Evolutionary conservation across 2,329 filamentous ascomycete species (phyloP).

Genomic region (Rhynchosporium graminicola): DNA sequence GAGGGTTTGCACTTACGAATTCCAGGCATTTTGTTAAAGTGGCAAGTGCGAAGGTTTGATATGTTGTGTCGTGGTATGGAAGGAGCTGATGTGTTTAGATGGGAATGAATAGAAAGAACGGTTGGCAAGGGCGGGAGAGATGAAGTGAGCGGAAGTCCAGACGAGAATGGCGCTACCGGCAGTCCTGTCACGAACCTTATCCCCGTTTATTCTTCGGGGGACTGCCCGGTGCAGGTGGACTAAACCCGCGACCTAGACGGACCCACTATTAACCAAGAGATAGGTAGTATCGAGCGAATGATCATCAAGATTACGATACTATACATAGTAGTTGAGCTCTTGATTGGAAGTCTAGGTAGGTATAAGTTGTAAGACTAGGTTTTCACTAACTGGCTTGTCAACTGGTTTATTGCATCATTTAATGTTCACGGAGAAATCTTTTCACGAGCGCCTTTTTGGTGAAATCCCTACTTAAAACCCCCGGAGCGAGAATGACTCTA

Average conservation of each 20-base stretch:
- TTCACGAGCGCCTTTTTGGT: neutral
- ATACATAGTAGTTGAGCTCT: neutral
- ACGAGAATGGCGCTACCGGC: slow-evolving; percentile 3
- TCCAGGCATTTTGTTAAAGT: slow-evolving; percentile 35
- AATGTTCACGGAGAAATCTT: neutral
- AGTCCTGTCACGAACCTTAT: neutral
- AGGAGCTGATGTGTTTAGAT: slow-evolving; percentile 4
- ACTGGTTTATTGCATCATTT: too few relatives aligned
- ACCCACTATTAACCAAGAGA: slow-evolving; percentile 9
- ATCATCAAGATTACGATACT: slow-evolving; percentile 1
- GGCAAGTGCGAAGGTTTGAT: neutral
- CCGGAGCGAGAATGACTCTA: neutral
- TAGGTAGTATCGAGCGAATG: neutral
- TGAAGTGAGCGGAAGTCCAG: neutral
- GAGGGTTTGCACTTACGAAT: slow-evolving; percentile 35
- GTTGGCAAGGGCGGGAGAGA: slow-evolving; percentile 1
- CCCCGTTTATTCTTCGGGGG: slow-evolving; percentile 5
- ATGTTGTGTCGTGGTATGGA: neutral
- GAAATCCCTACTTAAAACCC: neutral
- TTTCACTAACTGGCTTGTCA: too few relatives aligned
- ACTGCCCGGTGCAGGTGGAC: neutral
- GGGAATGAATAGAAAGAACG: neutral
- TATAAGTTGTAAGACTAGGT: too few relatives aligned
- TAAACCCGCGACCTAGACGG: neutral
- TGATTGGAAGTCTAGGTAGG: too few relatives aligned